Base-by-base conservation (phyloP, 805 yeast genomes). In the Candida tammaniensis region DNA sequence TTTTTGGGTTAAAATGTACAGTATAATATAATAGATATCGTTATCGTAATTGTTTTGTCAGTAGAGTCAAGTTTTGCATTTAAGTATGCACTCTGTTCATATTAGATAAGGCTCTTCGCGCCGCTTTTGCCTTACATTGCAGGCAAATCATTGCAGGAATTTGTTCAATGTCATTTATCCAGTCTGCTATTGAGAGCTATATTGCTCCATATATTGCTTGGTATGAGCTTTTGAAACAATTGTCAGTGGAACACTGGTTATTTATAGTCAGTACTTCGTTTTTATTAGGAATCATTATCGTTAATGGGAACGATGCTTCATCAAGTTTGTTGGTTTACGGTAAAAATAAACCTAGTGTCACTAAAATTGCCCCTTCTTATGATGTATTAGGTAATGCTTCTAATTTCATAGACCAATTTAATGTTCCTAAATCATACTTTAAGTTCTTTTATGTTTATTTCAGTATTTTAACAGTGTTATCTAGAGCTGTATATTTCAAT, bases 361-460 rank as follows among this genome's bases (percentile, higher is more conserved):
- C 23, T 2, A 17, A 17, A 22, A 2, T 26, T 17, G 16, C 19
- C 17, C 11, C n/a, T 13, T 25, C 27, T 5, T 20, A 20, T 15
- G 37, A 31, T 14, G 5, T 32, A 5, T 24, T 38, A 7, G 31
- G 29, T 4, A 18, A 21, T 6, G 3, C 33, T 21, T 17, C 30
- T 7, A 25, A 24, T 6, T 20, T 21, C 4, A 24, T 63, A 1
- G 40, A 54, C 7, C 49, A 51, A 7, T 36, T 65, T 10, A 75
- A 77, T 9, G 81, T 82, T 0, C 85, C 87, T 0, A 83, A 81
- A 49, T 43, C 68, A 9, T 76, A 70, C 69, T 84, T 84, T 48
- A 48, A 60, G 2, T 87, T 83, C 47, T 84, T 78, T 46, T 84
- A 84, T 52, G 38, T 73, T 4, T 31, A 75, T 12, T 69, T 78